Evolutionary conservation across 768 basidiomycete genomes (phyloP).

Genomic region (Boletellus ananas): DNA sequence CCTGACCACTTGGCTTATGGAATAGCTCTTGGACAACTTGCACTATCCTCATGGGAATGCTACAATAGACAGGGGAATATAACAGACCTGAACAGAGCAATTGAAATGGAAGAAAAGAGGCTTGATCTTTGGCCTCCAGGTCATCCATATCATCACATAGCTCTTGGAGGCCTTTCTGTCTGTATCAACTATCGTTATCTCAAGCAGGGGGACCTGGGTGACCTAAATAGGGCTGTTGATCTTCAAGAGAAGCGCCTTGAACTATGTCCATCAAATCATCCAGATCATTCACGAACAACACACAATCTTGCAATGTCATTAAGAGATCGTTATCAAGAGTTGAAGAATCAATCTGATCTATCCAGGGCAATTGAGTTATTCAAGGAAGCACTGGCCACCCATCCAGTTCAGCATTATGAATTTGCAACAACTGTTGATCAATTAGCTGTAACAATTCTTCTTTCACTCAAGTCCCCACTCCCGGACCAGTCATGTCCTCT

Average conservation of each 20-base stretch:
- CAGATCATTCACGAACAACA: not conserved
- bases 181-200: not conserved
- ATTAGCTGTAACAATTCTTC: not conserved
- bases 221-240: not conserved
- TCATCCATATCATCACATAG: not conserved
- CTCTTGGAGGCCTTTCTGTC: not conserved
- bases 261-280: not conserved
- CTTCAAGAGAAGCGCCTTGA: not conserved
- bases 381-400: not conserved
- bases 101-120: not conserved
- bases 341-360: not conserved
- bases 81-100: not conserved
- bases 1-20: not conserved
- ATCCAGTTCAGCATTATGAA: not conserved
- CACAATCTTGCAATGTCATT: not conserved
- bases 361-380: not conserved
- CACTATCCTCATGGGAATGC: not conserved
- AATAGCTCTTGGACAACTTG: not conserved
- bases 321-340: not conserved
- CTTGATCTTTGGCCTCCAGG: not conserved
- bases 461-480: not conserved
- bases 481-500: not conserved
- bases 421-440: not conserved
- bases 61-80: not conserved
- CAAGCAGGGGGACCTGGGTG: not conserved